A percentile compares a stretch with the other conserved stretches of the same genome.
phyloP scores from a whole-genome alignment of 352 stramenopile species.

The Globisporangium ultimum region DNA sequence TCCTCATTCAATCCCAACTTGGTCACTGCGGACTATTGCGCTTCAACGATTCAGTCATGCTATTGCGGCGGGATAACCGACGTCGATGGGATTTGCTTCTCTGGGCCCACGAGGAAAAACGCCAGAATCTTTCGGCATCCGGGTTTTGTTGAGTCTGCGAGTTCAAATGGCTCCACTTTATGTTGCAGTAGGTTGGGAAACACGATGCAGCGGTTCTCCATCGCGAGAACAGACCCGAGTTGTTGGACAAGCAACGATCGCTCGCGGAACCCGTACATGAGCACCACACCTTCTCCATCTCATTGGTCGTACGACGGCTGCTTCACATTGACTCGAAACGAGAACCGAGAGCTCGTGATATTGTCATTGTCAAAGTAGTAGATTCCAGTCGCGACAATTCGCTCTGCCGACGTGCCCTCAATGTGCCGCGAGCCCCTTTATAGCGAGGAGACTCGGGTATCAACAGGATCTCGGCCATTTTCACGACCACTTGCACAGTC shows the following conservation, averaged over 20 bases:
- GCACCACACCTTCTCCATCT: conserved; percentile 20
- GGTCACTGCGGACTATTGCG: conserved; percentile 3
- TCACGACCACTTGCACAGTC: conserved; percentile 42
- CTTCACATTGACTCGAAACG: conserved; percentile 28
- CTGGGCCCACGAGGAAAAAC: conserved; percentile 46
- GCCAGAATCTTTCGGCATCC: conserved; percentile 41
- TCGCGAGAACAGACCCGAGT: conserved; percentile 20
- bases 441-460: conserved; percentile 37
- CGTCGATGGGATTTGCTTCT: conserved; percentile 26
- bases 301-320: conserved; percentile 25
- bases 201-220: conserved; percentile 26
- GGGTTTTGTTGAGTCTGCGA: conserved; percentile 25
- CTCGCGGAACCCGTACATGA: conserved; percentile 27
- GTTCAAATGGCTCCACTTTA: conserved; percentile 42
- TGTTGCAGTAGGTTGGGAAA: conserved; percentile 44
- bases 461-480: conserved; percentile 45
- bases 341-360: conserved; percentile 30
- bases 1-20: conserved; percentile 12
- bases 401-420: conserved; percentile 37
- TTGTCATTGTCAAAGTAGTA: conserved; percentile 55
- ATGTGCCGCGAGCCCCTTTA: conserved; percentile 43
- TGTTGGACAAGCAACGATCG: conserved; percentile 21
- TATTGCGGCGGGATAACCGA: conserved; percentile 38
- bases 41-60: conserved; percentile 21
- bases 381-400: conserved; percentile 42